Evolutionary conservation across 1,139 yeast species (phyloP).

Genomic region (Taphrina wiesneri): DNA sequence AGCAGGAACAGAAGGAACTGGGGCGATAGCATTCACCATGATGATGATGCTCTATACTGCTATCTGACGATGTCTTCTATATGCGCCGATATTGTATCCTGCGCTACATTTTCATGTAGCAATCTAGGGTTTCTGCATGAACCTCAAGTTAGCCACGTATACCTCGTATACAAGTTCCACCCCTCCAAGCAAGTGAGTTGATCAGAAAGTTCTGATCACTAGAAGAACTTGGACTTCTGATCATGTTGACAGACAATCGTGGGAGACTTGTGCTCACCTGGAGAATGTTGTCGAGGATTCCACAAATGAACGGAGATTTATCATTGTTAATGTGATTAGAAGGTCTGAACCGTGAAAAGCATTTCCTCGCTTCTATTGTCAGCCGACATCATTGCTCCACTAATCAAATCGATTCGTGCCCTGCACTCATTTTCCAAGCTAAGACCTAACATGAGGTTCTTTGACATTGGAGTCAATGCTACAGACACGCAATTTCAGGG

Average conservation of each 20-base stretch:
- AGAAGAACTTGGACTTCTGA: too few relatives aligned
- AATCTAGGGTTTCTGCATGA: background rate
- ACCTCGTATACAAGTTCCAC: background rate
- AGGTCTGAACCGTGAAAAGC: too few relatives aligned
- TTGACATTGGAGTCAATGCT: slow-evolving; percentile 52
- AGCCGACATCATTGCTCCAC: background rate
- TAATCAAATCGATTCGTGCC: background rate
- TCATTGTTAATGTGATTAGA: too few relatives aligned
- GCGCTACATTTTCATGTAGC: slow-evolving; percentile 8
- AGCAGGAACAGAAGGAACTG: slow-evolving; percentile 30
- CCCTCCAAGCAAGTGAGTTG: background rate
- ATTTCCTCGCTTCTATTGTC: too few relatives aligned
- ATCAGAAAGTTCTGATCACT: background rate
- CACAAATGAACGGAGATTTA: too few relatives aligned
- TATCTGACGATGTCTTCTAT: background rate
- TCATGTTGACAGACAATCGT: too few relatives aligned
- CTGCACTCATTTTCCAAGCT: background rate
- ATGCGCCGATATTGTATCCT: background rate
- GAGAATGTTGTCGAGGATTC: too few relatives aligned
- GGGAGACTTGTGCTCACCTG: background rate
- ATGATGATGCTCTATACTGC: background rate
- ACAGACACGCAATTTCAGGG: slow-evolving; percentile 90
- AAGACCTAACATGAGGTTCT: background rate
- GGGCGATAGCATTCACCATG: slow-evolving; percentile 33
- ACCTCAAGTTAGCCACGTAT: background rate